phyloP scores from a whole-genome alignment of 129 eudicot genomes.

The Flaveria robusta region DNA sequence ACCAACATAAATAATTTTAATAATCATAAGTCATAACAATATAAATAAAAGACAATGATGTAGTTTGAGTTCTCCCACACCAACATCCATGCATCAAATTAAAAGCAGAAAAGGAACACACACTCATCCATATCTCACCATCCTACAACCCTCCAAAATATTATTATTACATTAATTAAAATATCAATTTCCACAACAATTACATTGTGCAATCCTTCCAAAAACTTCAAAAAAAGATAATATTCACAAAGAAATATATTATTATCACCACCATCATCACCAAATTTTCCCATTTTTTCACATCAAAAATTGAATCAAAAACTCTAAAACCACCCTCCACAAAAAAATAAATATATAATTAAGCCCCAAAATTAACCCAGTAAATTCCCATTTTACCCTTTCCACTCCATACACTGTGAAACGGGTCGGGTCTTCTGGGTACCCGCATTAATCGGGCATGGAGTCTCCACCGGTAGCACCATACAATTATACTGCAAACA shows the following conservation, averaged over 20 bases:
- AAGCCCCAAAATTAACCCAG: slow-evolving; percentile 13
- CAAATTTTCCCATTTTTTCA: slow-evolving; percentile 14
- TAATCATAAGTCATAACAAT: not conserved
- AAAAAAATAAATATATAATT: not conserved
- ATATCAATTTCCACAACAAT: not conserved
- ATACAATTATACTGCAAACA: slow-evolving; percentile 96
- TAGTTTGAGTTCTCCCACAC: not conserved
- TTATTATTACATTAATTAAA: not conserved
- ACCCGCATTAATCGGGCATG: slow-evolving; percentile 95
- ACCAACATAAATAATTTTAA: not conserved
- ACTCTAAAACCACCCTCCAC: slow-evolving; percentile 22
- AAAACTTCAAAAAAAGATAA: not conserved
- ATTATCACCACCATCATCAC: slow-evolving; percentile 10
- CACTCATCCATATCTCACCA: not conserved
- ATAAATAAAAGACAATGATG: not conserved
- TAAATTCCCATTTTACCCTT: slow-evolving; percentile 51
- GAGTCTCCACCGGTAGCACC: slow-evolving; percentile 86
- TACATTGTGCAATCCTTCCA: not conserved
- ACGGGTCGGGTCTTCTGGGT: slow-evolving; percentile 84
- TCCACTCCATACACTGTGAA: slow-evolving; percentile 72
- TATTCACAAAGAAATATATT: slow-evolving; percentile 41
- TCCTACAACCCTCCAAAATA: slow-evolving; percentile 10
- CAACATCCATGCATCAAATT: slow-evolving; percentile 11
- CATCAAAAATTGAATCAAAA: slow-evolving; percentile 27
- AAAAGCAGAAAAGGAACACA: slow-evolving; percentile 5